Evolutionary conservation across 1,284 basidiomycete genomes (phyloP).

Genomic region (Sanghuangporus weigelae): DNA sequence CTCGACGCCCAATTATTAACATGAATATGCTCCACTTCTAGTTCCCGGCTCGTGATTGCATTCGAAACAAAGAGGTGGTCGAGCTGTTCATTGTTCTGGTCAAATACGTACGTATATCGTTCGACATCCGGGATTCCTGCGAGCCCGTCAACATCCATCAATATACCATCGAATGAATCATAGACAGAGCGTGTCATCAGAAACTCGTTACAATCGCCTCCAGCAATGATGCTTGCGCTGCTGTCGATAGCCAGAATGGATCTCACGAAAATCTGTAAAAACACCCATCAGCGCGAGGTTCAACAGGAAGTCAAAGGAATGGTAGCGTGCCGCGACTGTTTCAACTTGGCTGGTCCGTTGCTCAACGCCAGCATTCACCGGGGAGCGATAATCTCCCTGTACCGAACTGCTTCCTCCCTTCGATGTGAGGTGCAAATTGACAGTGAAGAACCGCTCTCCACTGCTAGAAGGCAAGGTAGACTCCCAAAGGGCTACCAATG

Average conservation of each 20-base stretch:
- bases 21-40: slow-evolving; percentile 52
- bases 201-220: slow-evolving; percentile 64
- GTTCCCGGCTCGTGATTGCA: slow-evolving; percentile 37
- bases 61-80: slow-evolving; percentile 53
- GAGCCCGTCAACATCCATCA: slow-evolving; percentile 47
- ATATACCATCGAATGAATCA: slow-evolving; percentile 36
- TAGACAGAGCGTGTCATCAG: slow-evolving; percentile 48
- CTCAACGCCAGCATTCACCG: slow-evolving; percentile 49
- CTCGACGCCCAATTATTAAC: slow-evolving; percentile 52
- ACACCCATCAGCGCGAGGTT: background rate
- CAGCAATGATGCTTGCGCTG: slow-evolving; percentile 47
- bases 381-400: slow-evolving; percentile 53
- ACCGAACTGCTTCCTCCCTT: slow-evolving; percentile 53
- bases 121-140: slow-evolving; percentile 43
- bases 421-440: slow-evolving; percentile 57
- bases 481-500: slow-evolving; percentile 54
- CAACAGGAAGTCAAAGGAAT: background rate
- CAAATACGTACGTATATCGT: slow-evolving; percentile 58
- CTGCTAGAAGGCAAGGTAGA: slow-evolving; percentile 28
- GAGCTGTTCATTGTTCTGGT: slow-evolving; percentile 53
- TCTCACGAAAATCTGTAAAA: slow-evolving; percentile 44
- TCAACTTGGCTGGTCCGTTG: slow-evolving; percentile 47
- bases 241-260: slow-evolving; percentile 40
- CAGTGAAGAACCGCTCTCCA: slow-evolving; percentile 48
- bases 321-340: slow-evolving; percentile 37